These are phyloP conservation scores for Pichia rugopelliculosa DNA, from an alignment of 805 yeast species.

Conservation along the genomic window DNA sequence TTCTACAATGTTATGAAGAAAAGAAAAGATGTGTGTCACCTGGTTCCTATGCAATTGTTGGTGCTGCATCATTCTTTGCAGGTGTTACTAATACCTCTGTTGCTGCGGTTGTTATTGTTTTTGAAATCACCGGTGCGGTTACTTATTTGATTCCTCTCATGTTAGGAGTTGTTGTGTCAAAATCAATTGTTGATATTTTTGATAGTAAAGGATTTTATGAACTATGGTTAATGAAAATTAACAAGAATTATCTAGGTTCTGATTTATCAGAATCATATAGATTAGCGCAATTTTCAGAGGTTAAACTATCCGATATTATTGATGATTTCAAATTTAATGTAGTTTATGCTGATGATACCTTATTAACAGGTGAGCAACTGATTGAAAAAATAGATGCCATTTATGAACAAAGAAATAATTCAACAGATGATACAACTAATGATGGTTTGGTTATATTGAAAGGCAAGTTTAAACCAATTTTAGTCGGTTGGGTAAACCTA, in stretches of 20 bases:
- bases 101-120: slow-evolving; percentile 70
- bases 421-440: neutral
- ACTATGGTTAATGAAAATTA: slow-evolving; percentile 36
- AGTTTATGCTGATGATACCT: slow-evolving; percentile 4
- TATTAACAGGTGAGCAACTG: neutral
- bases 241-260: slow-evolving; percentile 36
- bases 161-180: slow-evolving; percentile 72
- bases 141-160: slow-evolving; percentile 79
- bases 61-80: slow-evolving; percentile 76
- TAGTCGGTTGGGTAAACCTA: slow-evolving; percentile 9
- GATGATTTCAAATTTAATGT: neutral
- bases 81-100: slow-evolving; percentile 78
- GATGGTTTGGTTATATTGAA: slow-evolving; percentile 8
- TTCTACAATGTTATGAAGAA: slow-evolving; percentile 34
- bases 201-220: slow-evolving; percentile 55
- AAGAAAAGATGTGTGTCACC: slow-evolving; percentile 58
- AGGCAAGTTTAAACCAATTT: neutral
- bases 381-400: neutral
- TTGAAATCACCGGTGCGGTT: slow-evolving; percentile 82
- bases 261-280: slow-evolving; percentile 28
- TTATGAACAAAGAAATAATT: neutral
- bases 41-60: slow-evolving; percentile 82
- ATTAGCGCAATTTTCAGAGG: slow-evolving; percentile 31
- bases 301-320: slow-evolving; percentile 1
- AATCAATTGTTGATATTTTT: slow-evolving; percentile 61